Conservation (phyloP, 2,329 filamentous ascomycete species). For the Ophiosphaerella korrae region DNA sequence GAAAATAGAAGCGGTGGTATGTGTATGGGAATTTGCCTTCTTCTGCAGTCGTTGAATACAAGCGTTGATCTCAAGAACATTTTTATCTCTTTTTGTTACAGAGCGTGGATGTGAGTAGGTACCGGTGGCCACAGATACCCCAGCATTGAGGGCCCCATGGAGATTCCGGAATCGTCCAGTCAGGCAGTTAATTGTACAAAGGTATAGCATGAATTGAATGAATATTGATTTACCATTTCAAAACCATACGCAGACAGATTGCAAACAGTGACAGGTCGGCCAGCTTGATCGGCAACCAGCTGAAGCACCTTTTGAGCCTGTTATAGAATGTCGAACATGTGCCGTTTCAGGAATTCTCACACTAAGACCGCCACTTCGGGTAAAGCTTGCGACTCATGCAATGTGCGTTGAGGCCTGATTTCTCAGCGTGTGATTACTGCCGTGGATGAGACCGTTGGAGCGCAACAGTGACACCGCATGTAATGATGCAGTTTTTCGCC, state of each 20-base stretch:
- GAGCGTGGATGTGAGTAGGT: neutral
- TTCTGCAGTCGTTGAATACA: conserved; percentile 45
- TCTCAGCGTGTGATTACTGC: neutral
- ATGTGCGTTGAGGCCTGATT: neutral
- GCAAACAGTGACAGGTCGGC: neutral
- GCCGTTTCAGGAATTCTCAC: conserved; percentile 15
- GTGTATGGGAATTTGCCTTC: conserved; percentile 34
- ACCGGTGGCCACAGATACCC: conserved; percentile 18
- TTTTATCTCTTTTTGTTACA: conserved; percentile 19
- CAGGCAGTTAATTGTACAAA: conserved; percentile 13
- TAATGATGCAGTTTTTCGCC: neutral
- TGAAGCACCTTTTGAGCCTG: neutral
- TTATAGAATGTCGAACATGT: conserved; percentile 1
- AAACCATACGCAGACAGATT: neutral
- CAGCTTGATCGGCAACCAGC: neutral
- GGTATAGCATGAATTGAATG: conserved; percentile 21
- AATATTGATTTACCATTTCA: neutral
- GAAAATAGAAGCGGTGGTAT: conserved; percentile 17
- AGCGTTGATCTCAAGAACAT: conserved; percentile 40
- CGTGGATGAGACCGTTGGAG: neutral
- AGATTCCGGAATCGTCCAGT: conserved; percentile 17
- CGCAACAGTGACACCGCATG: neutral
- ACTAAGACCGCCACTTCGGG: conserved; percentile 14
- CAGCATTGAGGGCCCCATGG: conserved; percentile 4
- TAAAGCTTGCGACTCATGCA: neutral